Conservation (phyloP, 345 rosid genomes). For the Lepidium didymum region DNA sequence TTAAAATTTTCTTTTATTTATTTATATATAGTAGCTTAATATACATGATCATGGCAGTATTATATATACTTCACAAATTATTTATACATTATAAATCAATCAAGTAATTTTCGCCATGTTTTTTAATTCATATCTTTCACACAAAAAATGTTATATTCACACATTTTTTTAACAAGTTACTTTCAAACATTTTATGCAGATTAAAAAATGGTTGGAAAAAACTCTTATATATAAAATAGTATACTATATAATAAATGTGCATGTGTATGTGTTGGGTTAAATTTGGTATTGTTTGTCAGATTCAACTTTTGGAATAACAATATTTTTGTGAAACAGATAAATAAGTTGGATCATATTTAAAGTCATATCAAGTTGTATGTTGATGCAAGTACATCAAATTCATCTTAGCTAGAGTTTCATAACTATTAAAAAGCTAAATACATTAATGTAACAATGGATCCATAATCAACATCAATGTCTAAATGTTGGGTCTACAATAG, state of each 20-base stretch:
- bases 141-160: neutral
- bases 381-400: neutral
- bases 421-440: neutral
- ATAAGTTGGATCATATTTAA: neutral
- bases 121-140: neutral
- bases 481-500: conserved; percentile 19
- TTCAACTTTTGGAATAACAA: no score
- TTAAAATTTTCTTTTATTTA: neutral
- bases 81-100: neutral
- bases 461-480: conserved; percentile 2
- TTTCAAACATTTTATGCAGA: neutral
- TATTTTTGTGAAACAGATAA: no score
- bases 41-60: neutral
- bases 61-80: neutral
- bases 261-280: no score
- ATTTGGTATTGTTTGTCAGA: no score
- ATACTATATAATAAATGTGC: no score
- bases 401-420: neutral
- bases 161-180: no score
- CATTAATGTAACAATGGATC: neutral
- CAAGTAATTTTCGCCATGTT: no score
- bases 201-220: neutral
- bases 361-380: neutral
- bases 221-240: no score
- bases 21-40: neutral